These are phyloP conservation scores for Melanogaster broomeanus DNA, from an alignment of 768 basidiomycete species.

Conservation along the genomic window DNA sequence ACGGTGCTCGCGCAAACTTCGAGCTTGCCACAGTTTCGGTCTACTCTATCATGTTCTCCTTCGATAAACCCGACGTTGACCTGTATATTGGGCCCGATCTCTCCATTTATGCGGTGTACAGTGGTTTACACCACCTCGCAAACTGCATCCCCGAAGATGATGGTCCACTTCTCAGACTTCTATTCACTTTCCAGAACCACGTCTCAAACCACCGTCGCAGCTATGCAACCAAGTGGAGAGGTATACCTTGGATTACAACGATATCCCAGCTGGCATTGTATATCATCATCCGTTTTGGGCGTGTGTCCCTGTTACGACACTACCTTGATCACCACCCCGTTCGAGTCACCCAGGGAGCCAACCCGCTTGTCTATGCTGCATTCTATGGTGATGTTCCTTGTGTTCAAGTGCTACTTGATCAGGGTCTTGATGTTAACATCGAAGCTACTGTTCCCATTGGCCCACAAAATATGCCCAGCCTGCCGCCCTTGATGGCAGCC, in stretches of 20 bases:
- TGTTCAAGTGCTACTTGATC: background rate
- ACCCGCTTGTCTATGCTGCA: background rate
- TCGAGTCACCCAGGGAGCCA: background rate
- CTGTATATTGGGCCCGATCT: too few species aligned
- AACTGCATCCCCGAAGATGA: background rate
- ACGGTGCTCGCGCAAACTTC: background rate
- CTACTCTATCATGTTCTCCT: background rate
- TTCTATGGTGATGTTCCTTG: background rate
- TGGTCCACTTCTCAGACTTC: background rate
- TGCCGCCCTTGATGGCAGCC: background rate
- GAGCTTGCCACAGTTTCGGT: background rate
- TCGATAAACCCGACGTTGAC: too few species aligned
- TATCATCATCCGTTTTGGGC: background rate
- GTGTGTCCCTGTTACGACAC: background rate
- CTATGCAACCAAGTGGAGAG: background rate
- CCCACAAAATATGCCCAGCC: too few species aligned
- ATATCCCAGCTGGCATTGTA: background rate
- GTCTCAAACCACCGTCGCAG: background rate
- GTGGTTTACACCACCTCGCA: background rate
- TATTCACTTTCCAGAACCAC: background rate
- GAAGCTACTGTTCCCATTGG: background rate
- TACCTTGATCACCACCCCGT: background rate
- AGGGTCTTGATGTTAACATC: conserved; percentile 9
- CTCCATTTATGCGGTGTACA: background rate
- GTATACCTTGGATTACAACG: background rate